phyloP scores from a whole-genome alignment of 1,139 yeast species.

The Diutina siamensis region DNA sequence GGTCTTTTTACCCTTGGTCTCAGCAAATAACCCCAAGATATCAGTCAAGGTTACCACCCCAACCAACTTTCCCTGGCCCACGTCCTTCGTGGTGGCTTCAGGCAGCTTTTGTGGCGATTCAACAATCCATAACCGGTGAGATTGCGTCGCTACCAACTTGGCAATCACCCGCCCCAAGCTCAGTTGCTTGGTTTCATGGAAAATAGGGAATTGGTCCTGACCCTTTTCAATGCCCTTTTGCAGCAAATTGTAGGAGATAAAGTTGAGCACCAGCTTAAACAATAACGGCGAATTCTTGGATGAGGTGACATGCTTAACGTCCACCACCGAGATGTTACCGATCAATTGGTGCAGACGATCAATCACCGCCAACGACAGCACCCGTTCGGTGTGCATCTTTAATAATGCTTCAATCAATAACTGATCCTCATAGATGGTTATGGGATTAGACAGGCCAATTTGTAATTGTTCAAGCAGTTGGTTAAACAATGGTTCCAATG shows the following conservation, averaged over 20 bases:
- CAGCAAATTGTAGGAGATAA: slow-evolving; percentile 74
- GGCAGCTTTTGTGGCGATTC: slow-evolving; percentile 33
- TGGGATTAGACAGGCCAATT: slow-evolving; percentile 61
- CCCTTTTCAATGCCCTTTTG: slow-evolving; percentile 89
- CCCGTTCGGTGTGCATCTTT: slow-evolving; percentile 75
- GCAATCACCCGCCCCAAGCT: slow-evolving; percentile 86
- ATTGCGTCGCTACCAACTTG: slow-evolving; percentile 85
- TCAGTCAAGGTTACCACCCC: slow-evolving; percentile 92
- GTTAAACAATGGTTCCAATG: slow-evolving; percentile 63
- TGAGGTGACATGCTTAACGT: slow-evolving; percentile 76
- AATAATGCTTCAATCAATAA: slow-evolving; percentile 75
- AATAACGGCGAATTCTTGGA: slow-evolving; percentile 75
- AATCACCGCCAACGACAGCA: slow-evolving; percentile 89
- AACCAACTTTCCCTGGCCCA: slow-evolving; percentile 47
- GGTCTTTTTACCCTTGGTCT: slow-evolving; percentile 52
- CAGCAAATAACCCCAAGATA: slow-evolving; percentile 69
- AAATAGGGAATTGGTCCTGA: slow-evolving; percentile 92
- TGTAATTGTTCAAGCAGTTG: slow-evolving; percentile 53
- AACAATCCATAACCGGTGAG: slow-evolving; percentile 91
- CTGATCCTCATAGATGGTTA: slow-evolving; percentile 77
- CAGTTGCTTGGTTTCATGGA: slow-evolving; percentile 74
- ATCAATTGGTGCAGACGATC: slow-evolving; percentile 64
- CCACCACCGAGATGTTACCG: slow-evolving; percentile 91
- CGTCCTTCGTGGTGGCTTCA: slow-evolving; percentile 12
- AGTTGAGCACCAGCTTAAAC: slow-evolving; percentile 75